These are phyloP conservation scores for Epichloe gansuensis DNA, from an alignment of 2,329 filamentous ascomycete species.

Conservation along the genomic window DNA sequence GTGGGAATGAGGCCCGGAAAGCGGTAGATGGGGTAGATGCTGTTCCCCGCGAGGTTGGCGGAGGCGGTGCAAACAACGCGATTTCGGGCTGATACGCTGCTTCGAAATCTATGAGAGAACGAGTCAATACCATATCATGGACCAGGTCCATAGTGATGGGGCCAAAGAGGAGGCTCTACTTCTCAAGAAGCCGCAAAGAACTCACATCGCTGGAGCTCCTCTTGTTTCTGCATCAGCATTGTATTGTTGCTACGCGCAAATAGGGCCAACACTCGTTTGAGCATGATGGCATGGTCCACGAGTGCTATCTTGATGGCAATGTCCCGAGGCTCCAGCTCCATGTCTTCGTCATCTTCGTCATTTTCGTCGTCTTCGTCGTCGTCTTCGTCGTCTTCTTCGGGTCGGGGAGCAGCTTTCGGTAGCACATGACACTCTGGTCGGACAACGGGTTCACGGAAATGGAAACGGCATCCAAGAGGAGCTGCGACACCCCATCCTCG, in stretches of 20 bases:
- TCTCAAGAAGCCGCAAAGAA: constrained; percentile 10
- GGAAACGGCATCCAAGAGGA: constrained; percentile 63
- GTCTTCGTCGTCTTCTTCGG: constrained; percentile 22
- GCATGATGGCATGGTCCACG: constrained; percentile 77
- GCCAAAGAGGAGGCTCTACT: no score
- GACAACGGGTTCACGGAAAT: constrained; percentile 64
- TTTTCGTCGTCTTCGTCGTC: constrained; percentile 26
- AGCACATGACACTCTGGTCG: constrained; percentile 66
- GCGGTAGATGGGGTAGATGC: constrained; percentile 31
- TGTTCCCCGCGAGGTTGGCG: constrained; percentile 25
- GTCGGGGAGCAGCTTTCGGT: constrained; percentile 57
- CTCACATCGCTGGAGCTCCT: constrained; percentile 55
- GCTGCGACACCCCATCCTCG: constrained; percentile 55
- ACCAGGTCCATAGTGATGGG: background rate
- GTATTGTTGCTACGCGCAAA: constrained; percentile 53
- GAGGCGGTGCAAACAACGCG: constrained; percentile 44
- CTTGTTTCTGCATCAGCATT: constrained; percentile 41
- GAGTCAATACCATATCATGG: background rate
- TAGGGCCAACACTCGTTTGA: constrained; percentile 67
- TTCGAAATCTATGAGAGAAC: constrained; percentile 41
- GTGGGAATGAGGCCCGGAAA: constrained; percentile 34
- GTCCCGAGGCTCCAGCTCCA: constrained; percentile 48
- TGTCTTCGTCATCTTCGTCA: no score
- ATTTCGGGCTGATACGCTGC: constrained; percentile 54
- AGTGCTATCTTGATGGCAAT: constrained; percentile 75